Conservation (phyloP, 2,329 filamentous ascomycete genomes). For the Phaeosphaeria sp. region DNA sequence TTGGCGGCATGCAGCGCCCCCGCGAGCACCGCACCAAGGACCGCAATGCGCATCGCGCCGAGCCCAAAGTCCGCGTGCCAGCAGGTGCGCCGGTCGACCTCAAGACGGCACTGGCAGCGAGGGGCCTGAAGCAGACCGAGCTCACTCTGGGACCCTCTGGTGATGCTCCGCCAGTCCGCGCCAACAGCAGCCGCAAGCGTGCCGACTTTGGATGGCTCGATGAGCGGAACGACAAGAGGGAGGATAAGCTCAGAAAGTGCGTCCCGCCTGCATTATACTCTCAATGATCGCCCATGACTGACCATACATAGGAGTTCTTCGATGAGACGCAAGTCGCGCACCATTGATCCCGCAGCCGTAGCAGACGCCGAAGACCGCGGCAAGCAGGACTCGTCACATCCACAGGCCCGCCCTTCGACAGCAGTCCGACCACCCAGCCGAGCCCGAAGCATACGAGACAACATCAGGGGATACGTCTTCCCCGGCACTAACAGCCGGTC, state of each 20-base stretch:
- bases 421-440: constrained; percentile 45
- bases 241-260: constrained; percentile 27
- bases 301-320: constrained; percentile 35
- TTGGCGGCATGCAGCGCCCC: constrained; percentile 33
- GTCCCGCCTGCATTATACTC: constrained; percentile 51
- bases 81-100: constrained; percentile 41
- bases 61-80: constrained; percentile 35
- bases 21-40: constrained; percentile 15
- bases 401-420: constrained; percentile 24
- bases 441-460: constrained; percentile 45
- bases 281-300: constrained; percentile 44
- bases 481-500: constrained; percentile 38
- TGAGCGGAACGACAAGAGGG: constrained; percentile 28
- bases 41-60: constrained; percentile 23
- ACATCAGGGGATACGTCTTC: constrained; percentile 53
- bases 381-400: constrained; percentile 31
- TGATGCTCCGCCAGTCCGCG: constrained; percentile 32
- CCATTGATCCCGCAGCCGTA: constrained; percentile 45
- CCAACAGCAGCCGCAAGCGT: constrained; percentile 44
- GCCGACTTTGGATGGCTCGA: constrained; percentile 32
- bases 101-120: constrained; percentile 32
- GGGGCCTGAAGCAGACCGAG: constrained; percentile 28
- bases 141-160: neutral
- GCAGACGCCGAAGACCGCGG: constrained; percentile 51
- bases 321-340: constrained; percentile 43